These are phyloP conservation scores for Penicillium sp. DNA, from an alignment of 2,329 filamentous ascomycete genomes.

Conservation along the genomic window DNA sequence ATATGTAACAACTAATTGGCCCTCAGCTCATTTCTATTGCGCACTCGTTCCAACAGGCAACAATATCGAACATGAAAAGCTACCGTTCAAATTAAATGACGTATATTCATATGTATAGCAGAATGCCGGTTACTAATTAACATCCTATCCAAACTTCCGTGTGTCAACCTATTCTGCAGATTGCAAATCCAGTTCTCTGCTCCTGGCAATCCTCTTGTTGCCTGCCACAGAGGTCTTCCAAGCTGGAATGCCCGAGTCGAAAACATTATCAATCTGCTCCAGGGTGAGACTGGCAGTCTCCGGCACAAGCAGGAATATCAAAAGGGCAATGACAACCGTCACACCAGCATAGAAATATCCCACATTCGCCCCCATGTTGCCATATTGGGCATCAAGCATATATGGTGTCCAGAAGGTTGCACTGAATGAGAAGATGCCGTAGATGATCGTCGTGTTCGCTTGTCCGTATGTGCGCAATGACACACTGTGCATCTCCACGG, in stretches of 20 bases:
- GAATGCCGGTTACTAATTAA: neutral
- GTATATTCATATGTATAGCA: neutral
- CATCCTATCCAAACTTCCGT: neutral
- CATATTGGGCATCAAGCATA: constrained; percentile 24
- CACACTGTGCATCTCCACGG: constrained; percentile 30
- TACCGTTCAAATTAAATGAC: neutral
- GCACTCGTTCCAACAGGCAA: too few species aligned
- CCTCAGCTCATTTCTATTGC: too few species aligned
- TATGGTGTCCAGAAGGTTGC: constrained; percentile 28
- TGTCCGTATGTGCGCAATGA: constrained; percentile 29
- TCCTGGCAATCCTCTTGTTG: constrained; percentile 15
- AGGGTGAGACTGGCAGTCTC: constrained; percentile 28
- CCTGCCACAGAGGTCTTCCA: constrained; percentile 25
- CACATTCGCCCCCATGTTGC: constrained; percentile 30
- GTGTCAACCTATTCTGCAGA: neutral
- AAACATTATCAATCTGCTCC: constrained; percentile 31
- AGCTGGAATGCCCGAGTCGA: constrained; percentile 18
- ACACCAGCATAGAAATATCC: constrained; percentile 31
- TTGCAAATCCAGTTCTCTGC: neutral
- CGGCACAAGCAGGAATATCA: constrained; percentile 24
- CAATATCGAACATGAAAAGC: neutral
- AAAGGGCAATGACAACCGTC: constrained; percentile 14
- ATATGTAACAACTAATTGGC: too few species aligned
- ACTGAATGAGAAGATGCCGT: constrained; percentile 25
- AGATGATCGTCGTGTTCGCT: constrained; percentile 23